Evolutionary conservation across 1,284 basidiomycete species (phyloP).

Genomic region (Lignosus rhinocerotis): DNA sequence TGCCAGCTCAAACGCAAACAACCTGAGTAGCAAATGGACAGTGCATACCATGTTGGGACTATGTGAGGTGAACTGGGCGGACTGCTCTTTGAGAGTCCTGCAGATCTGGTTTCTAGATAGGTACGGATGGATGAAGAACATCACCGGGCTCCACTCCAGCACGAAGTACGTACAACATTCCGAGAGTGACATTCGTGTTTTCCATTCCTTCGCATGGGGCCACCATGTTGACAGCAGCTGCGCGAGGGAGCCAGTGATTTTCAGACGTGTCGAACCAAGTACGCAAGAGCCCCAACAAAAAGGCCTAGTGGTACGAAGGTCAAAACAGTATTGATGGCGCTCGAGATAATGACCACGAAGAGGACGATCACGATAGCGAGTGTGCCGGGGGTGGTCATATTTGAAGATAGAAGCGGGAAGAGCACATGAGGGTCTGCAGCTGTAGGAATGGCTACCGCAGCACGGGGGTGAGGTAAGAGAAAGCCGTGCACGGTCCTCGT

Average conservation of each 20-base stretch:
- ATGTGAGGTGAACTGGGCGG: constrained; percentile 30
- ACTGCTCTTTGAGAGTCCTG: constrained; percentile 33
- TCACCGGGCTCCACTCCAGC: neutral
- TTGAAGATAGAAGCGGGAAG: neutral
- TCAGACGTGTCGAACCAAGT: constrained; percentile 8
- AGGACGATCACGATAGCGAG: constrained; percentile 15
- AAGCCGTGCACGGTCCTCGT: constrained; percentile 10
- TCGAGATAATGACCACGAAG: constrained; percentile 9
- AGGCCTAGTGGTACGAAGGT: constrained; percentile 9
- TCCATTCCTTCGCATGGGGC: constrained; percentile 26
- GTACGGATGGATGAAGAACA: no score
- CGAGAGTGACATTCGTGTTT: constrained; percentile 23
- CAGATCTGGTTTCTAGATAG: constrained; percentile 32
- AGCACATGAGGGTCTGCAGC: neutral
- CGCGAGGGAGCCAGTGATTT: neutral
- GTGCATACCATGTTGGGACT: constrained; percentile 33
- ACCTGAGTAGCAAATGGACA: neutral
- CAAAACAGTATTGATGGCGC: constrained; percentile 1
- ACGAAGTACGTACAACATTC: constrained; percentile 19
- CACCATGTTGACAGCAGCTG: constrained; percentile 16
- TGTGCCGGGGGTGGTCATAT: constrained; percentile 14
- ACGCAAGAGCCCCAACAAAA: neutral
- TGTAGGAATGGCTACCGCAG: constrained; percentile 2
- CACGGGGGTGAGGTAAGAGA: neutral
- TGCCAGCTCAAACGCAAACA: neutral